Evolutionary conservation across 495 filamentous ascomycete genomes (phyloP), one percentile per base, ranked within the genome.

Genomic region (Chaetomium cochliodes): DNA sequence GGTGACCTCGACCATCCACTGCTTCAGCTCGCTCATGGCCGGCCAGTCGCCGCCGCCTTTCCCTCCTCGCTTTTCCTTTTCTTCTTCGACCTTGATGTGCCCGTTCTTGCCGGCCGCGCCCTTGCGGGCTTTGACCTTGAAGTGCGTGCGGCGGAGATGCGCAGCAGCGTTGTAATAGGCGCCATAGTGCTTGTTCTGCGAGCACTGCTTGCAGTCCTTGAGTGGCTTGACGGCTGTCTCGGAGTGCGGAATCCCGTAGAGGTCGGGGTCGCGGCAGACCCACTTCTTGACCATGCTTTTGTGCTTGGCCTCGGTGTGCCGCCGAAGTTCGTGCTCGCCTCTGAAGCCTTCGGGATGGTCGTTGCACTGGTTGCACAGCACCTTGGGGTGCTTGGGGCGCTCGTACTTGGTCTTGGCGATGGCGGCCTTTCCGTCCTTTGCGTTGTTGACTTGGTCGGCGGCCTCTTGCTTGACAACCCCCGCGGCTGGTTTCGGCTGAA

Each of bases 91-190:
- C 49, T 73, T 77, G 44, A 73, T 74, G 57, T 79, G n/a, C 11
- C 70, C 70, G 50, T 74, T 73, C 25, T 73, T 74, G 25, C 72
- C 73, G 50, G 75, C 72, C 56, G 72, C 76, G 33, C 77, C 73
- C 64, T 79, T 81, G 6, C 79, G 76, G 25, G 75, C 73, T 70
- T 78, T 80, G 65, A 77, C 68, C 52, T 76, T 79, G 81, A 97
- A 98, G 73, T 98, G 94, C 18, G 90, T 90, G 22, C 94, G 86
- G 22, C 93, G 86, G 16, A 98, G 82, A 73, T 97, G 94, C 0
- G 93, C 93, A 2, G 93, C 92, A 1, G 93, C 93, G 68, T 98
- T 98, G 73, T 98, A 97, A 75, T 98, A 96, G 25, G 90, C 91
- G 5, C 89, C 89, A 70, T 98, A 98, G 61, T 80, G 82, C 78